Percentiles rank a stretch among this genome's conserved stretches.
These are phyloP conservation scores for Cyclotella distinguenda DNA, from an alignment of 108 stramenopile genomes.

Conservation along the genomic window DNA sequence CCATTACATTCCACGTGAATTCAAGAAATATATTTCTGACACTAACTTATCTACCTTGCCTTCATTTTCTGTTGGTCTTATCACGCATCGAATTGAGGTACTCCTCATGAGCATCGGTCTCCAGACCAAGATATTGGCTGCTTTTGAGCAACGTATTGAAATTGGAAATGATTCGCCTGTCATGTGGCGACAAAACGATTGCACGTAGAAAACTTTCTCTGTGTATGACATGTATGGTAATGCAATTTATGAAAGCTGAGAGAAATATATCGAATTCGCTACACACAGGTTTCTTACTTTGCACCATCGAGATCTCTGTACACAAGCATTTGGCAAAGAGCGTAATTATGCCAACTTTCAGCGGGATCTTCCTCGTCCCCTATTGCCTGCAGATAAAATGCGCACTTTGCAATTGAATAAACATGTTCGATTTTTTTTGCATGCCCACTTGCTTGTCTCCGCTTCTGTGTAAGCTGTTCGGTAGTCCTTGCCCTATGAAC, in stretches of 20 bases:
- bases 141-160: constrained; percentile 46
- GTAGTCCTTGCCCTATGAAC: constrained; percentile 19
- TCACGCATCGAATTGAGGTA: constrained; percentile 1
- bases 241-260: neutral
- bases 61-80: too few relatives aligned
- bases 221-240: neutral
- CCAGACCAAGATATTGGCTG: constrained; percentile 20
- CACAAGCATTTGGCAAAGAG: constrained; percentile 51
- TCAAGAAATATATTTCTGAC: too few relatives aligned
- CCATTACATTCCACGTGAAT: too few relatives aligned
- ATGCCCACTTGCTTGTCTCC: neutral
- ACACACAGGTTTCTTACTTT: too few relatives aligned
- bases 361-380: constrained; percentile 16
- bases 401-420: constrained; percentile 37
- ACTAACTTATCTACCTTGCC: too few relatives aligned
- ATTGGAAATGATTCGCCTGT: constrained; percentile 45
- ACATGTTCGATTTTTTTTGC: neutral
- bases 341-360: constrained; percentile 51
- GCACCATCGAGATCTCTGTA: constrained; percentile 33
- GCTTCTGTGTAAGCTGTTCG: constrained; percentile 14
- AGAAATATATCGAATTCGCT: too few relatives aligned
- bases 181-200: constrained; percentile 27
- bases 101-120: constrained; percentile 10
- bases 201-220: constrained; percentile 37
- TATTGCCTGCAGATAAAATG: constrained; percentile 42